Conservation (phyloP, 306 rosid genomes). For the Corylus avellana region DNA sequence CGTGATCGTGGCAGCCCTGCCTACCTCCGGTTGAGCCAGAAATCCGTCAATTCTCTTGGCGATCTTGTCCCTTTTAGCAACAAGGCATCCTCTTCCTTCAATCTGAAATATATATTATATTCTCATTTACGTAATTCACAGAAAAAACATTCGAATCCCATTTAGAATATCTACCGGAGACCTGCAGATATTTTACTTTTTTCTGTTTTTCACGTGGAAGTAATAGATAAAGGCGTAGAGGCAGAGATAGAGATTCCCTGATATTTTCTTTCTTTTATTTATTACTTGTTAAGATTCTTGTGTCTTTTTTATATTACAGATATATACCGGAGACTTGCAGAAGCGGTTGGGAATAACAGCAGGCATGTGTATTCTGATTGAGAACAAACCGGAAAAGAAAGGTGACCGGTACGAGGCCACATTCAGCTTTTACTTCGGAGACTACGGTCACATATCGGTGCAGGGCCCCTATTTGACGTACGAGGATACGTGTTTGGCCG, state of each 20-base stretch:
- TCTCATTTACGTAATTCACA: no score
- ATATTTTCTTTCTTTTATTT: no score
- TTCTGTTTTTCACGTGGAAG: no score
- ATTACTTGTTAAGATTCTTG: background rate
- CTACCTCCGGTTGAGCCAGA: constrained; percentile 65
- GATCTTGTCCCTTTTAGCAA: constrained; percentile 76
- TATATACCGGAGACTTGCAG: constrained; percentile 59
- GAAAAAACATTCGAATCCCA: no score
- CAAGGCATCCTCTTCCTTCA: constrained; percentile 34
- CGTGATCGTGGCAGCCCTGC: constrained; percentile 73
- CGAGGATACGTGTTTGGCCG: constrained; percentile 52
- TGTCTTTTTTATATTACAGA: constrained; percentile 18
- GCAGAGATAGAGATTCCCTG: no score
- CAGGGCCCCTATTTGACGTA: constrained; percentile 61
- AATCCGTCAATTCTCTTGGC: constrained; percentile 58
- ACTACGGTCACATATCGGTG: constrained; percentile 66
- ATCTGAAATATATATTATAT: no score
- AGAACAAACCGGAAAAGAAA: constrained; percentile 53
- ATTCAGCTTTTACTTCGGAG: constrained; percentile 67
- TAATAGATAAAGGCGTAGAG: no score
- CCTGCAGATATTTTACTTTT: no score
- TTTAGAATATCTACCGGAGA: no score
- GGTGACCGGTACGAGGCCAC: constrained; percentile 66
- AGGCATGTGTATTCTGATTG: constrained; percentile 56
- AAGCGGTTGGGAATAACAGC: constrained; percentile 62